These are phyloP conservation scores for Basidiobolus heterosporus DNA, from an alignment of 371 early-diverging fungal genomes.

Conservation along the genomic window DNA sequence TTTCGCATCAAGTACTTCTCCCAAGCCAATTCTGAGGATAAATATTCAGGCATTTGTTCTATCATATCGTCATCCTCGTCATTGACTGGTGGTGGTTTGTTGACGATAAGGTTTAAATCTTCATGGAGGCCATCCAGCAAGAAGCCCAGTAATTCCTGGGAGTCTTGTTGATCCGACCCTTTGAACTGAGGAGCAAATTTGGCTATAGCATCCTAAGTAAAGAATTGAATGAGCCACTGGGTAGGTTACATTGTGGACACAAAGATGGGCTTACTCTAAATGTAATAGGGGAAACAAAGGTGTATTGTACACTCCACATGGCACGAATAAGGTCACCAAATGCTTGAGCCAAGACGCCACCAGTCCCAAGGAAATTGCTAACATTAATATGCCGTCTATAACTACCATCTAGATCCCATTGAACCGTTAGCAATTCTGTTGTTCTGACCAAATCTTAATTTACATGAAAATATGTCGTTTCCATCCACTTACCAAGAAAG, in stretches of 20 bases:
- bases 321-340: conserved; percentile 43
- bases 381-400: conserved; percentile 54
- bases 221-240: too few species aligned
- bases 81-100: conserved; percentile 12
- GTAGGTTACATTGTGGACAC: too few species aligned
- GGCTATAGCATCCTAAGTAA: conserved; percentile 23
- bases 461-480: too few species aligned
- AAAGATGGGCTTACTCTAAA: conserved; percentile 8
- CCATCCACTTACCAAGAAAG: conserved; percentile 25
- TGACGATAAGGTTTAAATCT: conserved; percentile 29
- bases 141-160: conserved; percentile 55
- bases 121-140: conserved; percentile 62
- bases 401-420: conserved; percentile 39
- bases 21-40: conserved; percentile 59
- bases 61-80: conserved; percentile 20
- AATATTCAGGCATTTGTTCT: conserved; percentile 20
- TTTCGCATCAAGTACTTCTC: conserved; percentile 53
- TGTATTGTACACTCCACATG: conserved; percentile 47
- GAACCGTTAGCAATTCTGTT: too few species aligned
- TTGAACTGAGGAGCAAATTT: conserved; percentile 45
- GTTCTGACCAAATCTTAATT: too few species aligned
- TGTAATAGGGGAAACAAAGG: conserved; percentile 31
- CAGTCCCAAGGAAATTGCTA: conserved; percentile 64
- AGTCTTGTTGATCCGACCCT: conserved; percentile 56
- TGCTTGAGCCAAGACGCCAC: conserved; percentile 55